phyloP scores from a whole-genome alignment of 495 filamentous ascomycete genomes.

The Aspergillus biplanus region DNA sequence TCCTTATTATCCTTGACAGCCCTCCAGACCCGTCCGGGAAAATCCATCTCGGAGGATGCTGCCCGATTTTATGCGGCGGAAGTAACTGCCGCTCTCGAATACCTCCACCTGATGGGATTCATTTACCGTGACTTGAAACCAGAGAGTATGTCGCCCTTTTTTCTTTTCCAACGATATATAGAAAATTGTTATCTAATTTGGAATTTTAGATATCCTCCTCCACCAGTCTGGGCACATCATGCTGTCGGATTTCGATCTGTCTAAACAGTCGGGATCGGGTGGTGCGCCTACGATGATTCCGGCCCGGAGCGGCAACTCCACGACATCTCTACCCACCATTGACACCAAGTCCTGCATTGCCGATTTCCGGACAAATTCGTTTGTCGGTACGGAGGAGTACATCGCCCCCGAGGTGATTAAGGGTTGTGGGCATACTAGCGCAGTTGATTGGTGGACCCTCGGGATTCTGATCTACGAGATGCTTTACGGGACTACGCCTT shows the following conservation, averaged over 20 bases:
- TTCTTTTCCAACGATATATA: not conserved
- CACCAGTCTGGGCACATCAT: conserved; percentile 99
- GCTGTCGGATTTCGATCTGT: conserved; percentile 98
- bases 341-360: conserved; percentile 98
- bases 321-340: conserved; percentile 85
- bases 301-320: conserved; percentile 78
- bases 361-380: conserved; percentile 97
- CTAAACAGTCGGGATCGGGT: conserved; percentile 95
- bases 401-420: conserved; percentile 99
- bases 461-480: conserved; percentile 98
- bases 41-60: conserved; percentile 95
- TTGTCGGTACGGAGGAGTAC: conserved; percentile 98
- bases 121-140: conserved; percentile 98
- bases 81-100: conserved; percentile 96
- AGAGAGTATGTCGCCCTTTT: conserved; percentile 71
- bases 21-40: conserved; percentile 93
- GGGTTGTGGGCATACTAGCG: conserved; percentile 96
- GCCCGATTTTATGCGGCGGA: conserved; percentile 97
- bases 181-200: conserved; percentile 16
- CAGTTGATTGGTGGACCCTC: conserved; percentile 99
- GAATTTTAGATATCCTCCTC: conserved; percentile 79
- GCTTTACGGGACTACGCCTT: conserved; percentile 97
- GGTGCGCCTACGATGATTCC: conserved; percentile 98
- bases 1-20: conserved; percentile 47
- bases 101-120: conserved; percentile 98